Percentiles rank a stretch among this genome's conserved stretches.
phyloP scores from a whole-genome alignment of 768 basidiomycete species.

The Pholiota conissans region DNA sequence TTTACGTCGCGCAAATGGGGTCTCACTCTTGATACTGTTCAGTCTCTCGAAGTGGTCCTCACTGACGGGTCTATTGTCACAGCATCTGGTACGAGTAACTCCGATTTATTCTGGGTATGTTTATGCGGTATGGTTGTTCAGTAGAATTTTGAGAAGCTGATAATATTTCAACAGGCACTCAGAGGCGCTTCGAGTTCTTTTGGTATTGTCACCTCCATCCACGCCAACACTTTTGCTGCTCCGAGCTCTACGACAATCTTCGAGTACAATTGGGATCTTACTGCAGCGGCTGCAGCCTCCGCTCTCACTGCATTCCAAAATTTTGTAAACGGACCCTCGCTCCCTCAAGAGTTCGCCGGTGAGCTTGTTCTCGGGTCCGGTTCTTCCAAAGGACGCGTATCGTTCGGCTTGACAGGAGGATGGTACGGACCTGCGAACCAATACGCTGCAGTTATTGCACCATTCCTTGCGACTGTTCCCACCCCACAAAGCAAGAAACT shows the following conservation, averaged over 20 bases:
- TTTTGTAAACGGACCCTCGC: slow-evolving; percentile 28
- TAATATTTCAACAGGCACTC: slow-evolving; percentile 29
- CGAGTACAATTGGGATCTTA: slow-evolving; percentile 37
- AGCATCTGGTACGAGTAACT: slow-evolving; percentile 17
- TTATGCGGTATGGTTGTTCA: no score
- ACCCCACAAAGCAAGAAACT: slow-evolving; percentile 16
- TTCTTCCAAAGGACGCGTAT: slow-evolving; percentile 26
- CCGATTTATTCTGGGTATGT: slow-evolving; percentile 30
- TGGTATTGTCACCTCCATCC: slow-evolving; percentile 38
- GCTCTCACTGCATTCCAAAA: slow-evolving; percentile 35
- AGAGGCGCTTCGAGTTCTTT: slow-evolving; percentile 39
- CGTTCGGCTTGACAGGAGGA: slow-evolving; percentile 31
- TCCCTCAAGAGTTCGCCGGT: slow-evolving; percentile 34
- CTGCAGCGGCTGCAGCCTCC: slow-evolving; percentile 27
- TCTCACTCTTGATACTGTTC: slow-evolving; percentile 25
- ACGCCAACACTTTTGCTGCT: slow-evolving; percentile 33
- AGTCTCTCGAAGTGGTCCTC: slow-evolving; percentile 24
- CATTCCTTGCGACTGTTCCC: slow-evolving; percentile 30
- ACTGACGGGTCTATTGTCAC: slow-evolving; percentile 25
- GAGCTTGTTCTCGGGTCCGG: slow-evolving; percentile 32
- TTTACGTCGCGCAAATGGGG: slow-evolving; percentile 30
- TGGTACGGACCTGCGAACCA: slow-evolving; percentile 28
- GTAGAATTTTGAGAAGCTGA: no score
- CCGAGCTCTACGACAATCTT: slow-evolving; percentile 36
- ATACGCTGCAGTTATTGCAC: slow-evolving; percentile 27